phyloP scores from a whole-genome alignment of 23 red algal species.

The Gracilaria gracilis region DNA sequence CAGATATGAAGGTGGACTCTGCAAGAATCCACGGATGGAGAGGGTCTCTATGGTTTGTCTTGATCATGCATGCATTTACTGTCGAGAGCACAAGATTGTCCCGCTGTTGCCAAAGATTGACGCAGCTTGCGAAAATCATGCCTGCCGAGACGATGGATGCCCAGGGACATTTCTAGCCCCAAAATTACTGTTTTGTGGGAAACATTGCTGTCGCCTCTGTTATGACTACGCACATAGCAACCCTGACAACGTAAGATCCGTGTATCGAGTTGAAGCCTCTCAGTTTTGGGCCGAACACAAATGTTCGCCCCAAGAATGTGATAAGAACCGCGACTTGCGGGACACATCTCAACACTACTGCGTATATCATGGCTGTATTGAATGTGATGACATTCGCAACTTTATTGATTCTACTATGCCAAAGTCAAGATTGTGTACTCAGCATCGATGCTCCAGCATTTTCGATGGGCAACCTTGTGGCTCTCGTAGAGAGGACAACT shows the following conservation, averaged over 20 bases:
- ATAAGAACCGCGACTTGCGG: background rate
- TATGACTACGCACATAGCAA: background rate
- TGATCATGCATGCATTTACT: conserved; percentile 30
- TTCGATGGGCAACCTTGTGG: conserved; percentile 8
- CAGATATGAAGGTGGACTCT: background rate
- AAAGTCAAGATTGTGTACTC: background rate
- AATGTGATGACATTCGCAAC: conserved; percentile 6
- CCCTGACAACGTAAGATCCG: conserved; percentile 8
- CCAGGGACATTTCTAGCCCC: background rate
- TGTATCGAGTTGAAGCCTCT: conserved; percentile 15
- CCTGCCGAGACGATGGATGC: conserved; percentile 1
- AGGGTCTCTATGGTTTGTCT: background rate
- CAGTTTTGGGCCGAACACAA: conserved; percentile 30
- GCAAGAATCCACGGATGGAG: conserved; percentile 5
- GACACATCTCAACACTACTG: background rate
- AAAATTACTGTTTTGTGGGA: background rate
- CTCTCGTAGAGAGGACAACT: conserved; percentile 2
- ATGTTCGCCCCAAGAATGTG: conserved; percentile 18
- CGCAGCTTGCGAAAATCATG: conserved; percentile 37
- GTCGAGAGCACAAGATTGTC: background rate
- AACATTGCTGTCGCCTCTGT: conserved; percentile 30
- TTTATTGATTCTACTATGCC: conserved; percentile 10
- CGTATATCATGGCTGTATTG: conserved; percentile 22
- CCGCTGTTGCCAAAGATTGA: conserved; percentile 7
- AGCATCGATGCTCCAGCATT: conserved; percentile 29